Evolutionary conservation across 768 basidiomycete genomes (phyloP), one percentile per base, ranked within the genome.

Genomic region (Boletus subparvulus): DNA sequence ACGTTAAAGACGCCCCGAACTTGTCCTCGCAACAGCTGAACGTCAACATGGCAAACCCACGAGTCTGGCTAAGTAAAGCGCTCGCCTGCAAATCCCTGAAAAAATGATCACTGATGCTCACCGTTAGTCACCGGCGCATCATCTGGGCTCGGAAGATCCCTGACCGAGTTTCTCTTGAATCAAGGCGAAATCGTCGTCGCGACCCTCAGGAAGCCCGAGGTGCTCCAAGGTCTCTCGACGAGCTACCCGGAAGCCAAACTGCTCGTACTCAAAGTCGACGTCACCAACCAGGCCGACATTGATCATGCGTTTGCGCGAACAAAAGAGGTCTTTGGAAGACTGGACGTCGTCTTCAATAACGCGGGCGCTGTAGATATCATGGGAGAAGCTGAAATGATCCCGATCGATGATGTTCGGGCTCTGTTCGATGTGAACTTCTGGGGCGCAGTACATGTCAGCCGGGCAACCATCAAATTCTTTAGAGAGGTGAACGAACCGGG

Each of bases 141-240:
- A 0, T 66, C 74, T 7, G 77, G 78, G 10, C 68, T 80, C 43
- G 78, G 78, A 12, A 70, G 64, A 28, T 41, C 56, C 17, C 60
- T 75, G 51, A 63, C 67, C 2, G 71, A 77, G 54, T 52, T 37
- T 17, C 67, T 68, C 41, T 68, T 80, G 41, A 52, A 46, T 12
- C 59, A 62, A 6, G 78, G 78, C 21, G 74, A 76, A 47, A 72
- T 63, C 14, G 77, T 62, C 39, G 70, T 78, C 45, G 78, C 80
- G 6, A 78, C 79, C n/a, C 66, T 77, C 41, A 74, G 79, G 44
- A 74, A 65, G 36, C 77, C 78, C 2, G 70, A 62, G 19, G 37
- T 50, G 7, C 66, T 67, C 36, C 36, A 50, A 12, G 39, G 56
- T 0, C 55, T 61, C 33, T 40, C 47, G 1, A 19, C 39, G 14